Evolutionary conservation across 306 rosid species (phyloP), one percentile per base, ranked within the genome.

Genomic region (Carpinus fangiana): DNA sequence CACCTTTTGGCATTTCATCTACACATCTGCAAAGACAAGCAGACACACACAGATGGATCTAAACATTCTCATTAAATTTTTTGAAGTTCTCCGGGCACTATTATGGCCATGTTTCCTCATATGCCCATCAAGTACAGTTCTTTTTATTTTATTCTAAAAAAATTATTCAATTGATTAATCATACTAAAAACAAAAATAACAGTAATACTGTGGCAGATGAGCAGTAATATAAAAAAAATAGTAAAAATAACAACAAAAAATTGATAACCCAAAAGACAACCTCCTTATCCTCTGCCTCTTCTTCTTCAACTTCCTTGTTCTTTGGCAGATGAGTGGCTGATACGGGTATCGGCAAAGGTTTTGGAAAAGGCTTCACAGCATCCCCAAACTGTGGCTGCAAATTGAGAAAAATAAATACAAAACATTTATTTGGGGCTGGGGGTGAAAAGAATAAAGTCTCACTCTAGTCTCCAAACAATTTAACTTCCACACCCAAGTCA

Each of bases 381-480:
- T 89, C 89, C 62, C 84, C 86, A 79, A 85, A 86, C 43, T 36
- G 90, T 78, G 86, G 88, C 99, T 95, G 90, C 83, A 81, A 83
- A 80, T 57, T 46, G 45, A 16, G 26, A 51, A 34, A 31, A 60
- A 28, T 47, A 76, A 78, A 69, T 14, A 70, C 9, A 61, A 52
- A 16, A 17, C 46, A 64, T 34, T 55, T 55, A 10, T 55, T 20
- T 55, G 23, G 60, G 26, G 60, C 60, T 7, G 14, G 21, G 20
- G 21, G n/a, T 55, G 60, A 55, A 55, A 18, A 55, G 21, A 18
- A 55, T 20, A 55, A 41, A 55, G 14, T n/a, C 11, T 55, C 20
- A 55, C 14, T 20, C 8, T 20, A 55, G 21, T n/a, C 21, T 20
- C 14, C 60, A 55, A 55, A 2, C 26, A 18, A 7, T 55, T 17